Conservation (phyloP, 176 grass and related monocot genomes). For the Eleusine indica region DNA sequence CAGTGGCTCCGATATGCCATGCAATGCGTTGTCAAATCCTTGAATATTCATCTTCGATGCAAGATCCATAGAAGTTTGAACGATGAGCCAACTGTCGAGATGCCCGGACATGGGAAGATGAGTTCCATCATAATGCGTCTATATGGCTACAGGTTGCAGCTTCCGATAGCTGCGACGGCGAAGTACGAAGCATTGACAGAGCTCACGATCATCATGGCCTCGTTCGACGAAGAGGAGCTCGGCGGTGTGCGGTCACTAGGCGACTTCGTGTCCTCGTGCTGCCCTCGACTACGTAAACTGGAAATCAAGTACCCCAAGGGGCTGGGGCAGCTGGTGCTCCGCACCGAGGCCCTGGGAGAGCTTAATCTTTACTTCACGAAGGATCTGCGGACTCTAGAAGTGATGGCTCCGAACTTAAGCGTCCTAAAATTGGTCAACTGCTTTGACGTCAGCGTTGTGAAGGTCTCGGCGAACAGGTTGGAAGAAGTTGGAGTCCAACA, state of each 20-base stretch:
- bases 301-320: not conserved
- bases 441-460: not conserved
- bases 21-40: too few relatives aligned
- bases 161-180: not conserved
- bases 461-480: not conserved
- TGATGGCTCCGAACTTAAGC: not conserved
- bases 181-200: not conserved
- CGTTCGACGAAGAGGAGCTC: not conserved
- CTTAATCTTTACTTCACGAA: not conserved
- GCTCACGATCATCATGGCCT: not conserved
- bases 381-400: not conserved
- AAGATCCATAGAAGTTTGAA: too few relatives aligned
- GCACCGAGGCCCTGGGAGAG: not conserved
- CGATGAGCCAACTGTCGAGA: not conserved
- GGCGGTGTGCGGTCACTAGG: not conserved
- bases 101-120: not conserved
- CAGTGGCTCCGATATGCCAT: too few relatives aligned
- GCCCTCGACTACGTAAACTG: slow-evolving; percentile 19
- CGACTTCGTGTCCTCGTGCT: slow-evolving; percentile 15
- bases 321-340: not conserved
- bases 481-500: not conserved
- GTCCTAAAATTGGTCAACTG: not conserved
- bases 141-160: not conserved
- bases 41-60: too few relatives aligned
- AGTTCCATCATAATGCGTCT: not conserved